Conservation (phyloP, 1,284 basidiomycete species). For the Ustilago hordei region DNA sequence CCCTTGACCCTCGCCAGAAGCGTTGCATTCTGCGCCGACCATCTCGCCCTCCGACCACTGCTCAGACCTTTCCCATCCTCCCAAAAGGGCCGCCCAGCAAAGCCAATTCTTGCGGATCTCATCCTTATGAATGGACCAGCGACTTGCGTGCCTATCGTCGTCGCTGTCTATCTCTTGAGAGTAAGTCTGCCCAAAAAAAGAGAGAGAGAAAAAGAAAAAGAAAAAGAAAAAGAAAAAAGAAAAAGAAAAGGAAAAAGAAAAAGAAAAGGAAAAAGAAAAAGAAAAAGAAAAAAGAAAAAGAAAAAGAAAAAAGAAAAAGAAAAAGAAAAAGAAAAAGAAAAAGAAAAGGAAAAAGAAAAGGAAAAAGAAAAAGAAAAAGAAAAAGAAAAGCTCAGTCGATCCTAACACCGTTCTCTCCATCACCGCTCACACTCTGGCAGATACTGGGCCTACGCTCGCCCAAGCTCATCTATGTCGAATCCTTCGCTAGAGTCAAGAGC, state of each 20-base stretch:
- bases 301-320: no score
- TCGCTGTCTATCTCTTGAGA: constrained; percentile 79
- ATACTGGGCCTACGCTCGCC: constrained; percentile 81
- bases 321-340: no score
- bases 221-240: no score
- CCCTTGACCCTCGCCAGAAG: constrained; percentile 46
- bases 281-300: no score
- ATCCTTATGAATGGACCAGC: constrained; percentile 94
- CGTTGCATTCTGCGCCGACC: constrained; percentile 45
- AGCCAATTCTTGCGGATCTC: constrained; percentile 75
- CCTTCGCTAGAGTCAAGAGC: constrained; percentile 86
- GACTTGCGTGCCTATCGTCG: constrained; percentile 85
- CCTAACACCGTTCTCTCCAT: neutral
- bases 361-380: no score
- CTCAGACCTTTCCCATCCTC: neutral
- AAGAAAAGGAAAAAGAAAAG: no score
- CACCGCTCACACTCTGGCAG: constrained; percentile 62
- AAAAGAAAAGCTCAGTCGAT: neutral
- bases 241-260: no score
- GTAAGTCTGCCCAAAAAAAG: constrained; percentile 76
- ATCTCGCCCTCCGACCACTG: constrained; percentile 46
- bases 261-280: rapidly evolving
- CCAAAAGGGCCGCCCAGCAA: neutral
- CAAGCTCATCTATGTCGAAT: constrained; percentile 88
- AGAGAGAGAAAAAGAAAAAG: no score